These are phyloP conservation scores for Delitschia confertaspora DNA, from an alignment of 495 filamentous ascomycete species.

Conservation along the genomic window DNA sequence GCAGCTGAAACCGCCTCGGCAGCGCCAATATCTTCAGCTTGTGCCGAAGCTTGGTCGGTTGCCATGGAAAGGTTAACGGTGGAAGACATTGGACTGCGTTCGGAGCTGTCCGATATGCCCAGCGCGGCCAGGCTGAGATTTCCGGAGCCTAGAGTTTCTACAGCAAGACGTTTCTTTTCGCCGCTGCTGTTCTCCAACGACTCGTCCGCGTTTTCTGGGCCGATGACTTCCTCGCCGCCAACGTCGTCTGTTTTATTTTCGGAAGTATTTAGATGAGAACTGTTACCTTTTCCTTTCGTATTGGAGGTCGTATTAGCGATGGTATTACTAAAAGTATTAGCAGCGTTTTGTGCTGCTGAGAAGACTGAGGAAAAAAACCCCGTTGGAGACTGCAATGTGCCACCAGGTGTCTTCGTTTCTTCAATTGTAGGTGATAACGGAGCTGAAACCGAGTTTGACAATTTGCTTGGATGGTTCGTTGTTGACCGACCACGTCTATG, in stretches of 20 bases:
- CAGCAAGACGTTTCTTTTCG: slow-evolving; percentile 48
- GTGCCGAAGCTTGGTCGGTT: slow-evolving; percentile 45
- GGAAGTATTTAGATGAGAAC: slow-evolving; percentile 29
- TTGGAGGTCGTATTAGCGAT: slow-evolving; percentile 54
- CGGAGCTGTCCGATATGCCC: slow-evolving; percentile 51
- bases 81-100: slow-evolving; percentile 42
- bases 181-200: slow-evolving; percentile 19
- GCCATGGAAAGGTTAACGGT: slow-evolving; percentile 38
- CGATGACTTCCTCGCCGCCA: slow-evolving; percentile 31
- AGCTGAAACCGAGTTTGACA: slow-evolving; percentile 66
- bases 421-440: slow-evolving; percentile 64
- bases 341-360: slow-evolving; percentile 87
- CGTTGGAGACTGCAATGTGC: slow-evolving; percentile 42
- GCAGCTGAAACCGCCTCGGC: slow-evolving; percentile 53
- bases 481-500: slow-evolving; percentile 59
- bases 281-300: slow-evolving; percentile 25
- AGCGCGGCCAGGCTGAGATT: slow-evolving; percentile 81
- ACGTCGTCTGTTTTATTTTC: slow-evolving; percentile 28
- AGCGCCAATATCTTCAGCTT: slow-evolving; percentile 49
- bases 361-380: slow-evolving; percentile 94
- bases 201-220: slow-evolving; percentile 25
- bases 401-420: slow-evolving; percentile 46
- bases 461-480: slow-evolving; percentile 71
- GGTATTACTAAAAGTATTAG: slow-evolving; percentile 71
- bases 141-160: slow-evolving; percentile 83